These are phyloP conservation scores for Anastatica hierochuntica DNA, from an alignment of 345 rosid species.

Conservation along the genomic window DNA sequence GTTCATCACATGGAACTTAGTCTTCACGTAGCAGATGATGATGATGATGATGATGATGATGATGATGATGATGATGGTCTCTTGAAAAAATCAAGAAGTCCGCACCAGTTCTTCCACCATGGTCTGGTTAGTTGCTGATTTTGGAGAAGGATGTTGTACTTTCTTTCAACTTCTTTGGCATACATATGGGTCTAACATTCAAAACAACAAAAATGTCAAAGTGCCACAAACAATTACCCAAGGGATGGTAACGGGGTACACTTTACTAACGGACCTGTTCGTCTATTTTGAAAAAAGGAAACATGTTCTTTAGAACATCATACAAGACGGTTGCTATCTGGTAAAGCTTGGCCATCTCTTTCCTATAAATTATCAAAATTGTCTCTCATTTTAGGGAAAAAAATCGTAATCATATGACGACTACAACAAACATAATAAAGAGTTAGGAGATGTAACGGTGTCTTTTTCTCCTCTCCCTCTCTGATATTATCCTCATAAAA, in stretches of 20 bases:
- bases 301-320: slow-evolving; percentile 65
- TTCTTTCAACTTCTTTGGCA: slow-evolving; percentile 58
- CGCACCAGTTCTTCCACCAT: too few species aligned
- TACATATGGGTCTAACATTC: slow-evolving; percentile 43
- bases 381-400: too few species aligned
- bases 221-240: not conserved
- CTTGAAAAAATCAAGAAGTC: too few species aligned
- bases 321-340: slow-evolving; percentile 76
- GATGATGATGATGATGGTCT: too few species aligned
- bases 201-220: slow-evolving; percentile 15
- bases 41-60: too few species aligned
- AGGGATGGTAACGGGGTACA: slow-evolving; percentile 1
- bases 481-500: slow-evolving; percentile 49
- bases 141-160: slow-evolving; percentile 64
- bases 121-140: too few species aligned
- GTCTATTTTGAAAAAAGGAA: slow-evolving; percentile 36
- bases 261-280: slow-evolving; percentile 48
- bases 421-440: not conserved
- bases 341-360: slow-evolving; percentile 81
- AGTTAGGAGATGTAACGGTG: slow-evolving; percentile 46
- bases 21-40: too few species aligned
- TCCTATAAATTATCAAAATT: slow-evolving; percentile 42
- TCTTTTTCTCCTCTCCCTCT: slow-evolving; percentile 47
- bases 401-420: not conserved
- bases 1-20: too few species aligned